Base-by-base conservation (phyloP, 2,329 filamentous ascomycete species). In the Alternaria tenuissima region DNA sequence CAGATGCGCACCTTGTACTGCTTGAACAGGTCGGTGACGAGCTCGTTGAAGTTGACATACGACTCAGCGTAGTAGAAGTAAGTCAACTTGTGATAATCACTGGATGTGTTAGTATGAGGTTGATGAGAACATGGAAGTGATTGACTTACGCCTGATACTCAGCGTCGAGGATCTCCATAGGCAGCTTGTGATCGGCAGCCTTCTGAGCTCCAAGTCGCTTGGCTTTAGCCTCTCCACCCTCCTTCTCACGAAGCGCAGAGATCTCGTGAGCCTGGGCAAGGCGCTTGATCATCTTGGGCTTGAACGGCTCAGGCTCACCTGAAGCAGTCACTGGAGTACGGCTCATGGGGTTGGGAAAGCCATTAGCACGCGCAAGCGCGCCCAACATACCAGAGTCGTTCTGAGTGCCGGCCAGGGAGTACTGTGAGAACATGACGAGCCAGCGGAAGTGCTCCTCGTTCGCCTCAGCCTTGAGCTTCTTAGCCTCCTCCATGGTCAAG, bases 1-100 rank as follows among this genome's bases (percentile, higher is more conserved):
- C 95, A 99, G 72, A 99, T 99, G 70, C 96, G 89, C 22, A 94
- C 97, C 83, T 99, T 99, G 85, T 98, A 99, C 64, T 98, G 94
- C 81, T 98, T 98, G 86, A 98, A 99, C 12, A 99, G 85, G 76
- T 99, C 95, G 0, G 94, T 97, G 54, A 99, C 95, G 16, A 99
- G 87, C 2, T 93, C 92, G 78, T 99, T 99, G 85, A 99, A 99
- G 81, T 98, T 98, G 84, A 99, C 97, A 78, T 99, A 99, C 0
- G 93, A 89, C 75, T 97, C 94, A 55, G 95, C 94, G 77, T 97
- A 99, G 81, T 98, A 99, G 82, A 97, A 99, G 80, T 98, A 98
- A 0, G 96, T 99, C 57, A 99, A 83, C 78, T 99, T 99, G 81
- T 98, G 97, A 89, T 93, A 97, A 78, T 99, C 95, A 89, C 94